Conservation (phyloP, 116 monocot species). For the Zostera marina region DNA sequence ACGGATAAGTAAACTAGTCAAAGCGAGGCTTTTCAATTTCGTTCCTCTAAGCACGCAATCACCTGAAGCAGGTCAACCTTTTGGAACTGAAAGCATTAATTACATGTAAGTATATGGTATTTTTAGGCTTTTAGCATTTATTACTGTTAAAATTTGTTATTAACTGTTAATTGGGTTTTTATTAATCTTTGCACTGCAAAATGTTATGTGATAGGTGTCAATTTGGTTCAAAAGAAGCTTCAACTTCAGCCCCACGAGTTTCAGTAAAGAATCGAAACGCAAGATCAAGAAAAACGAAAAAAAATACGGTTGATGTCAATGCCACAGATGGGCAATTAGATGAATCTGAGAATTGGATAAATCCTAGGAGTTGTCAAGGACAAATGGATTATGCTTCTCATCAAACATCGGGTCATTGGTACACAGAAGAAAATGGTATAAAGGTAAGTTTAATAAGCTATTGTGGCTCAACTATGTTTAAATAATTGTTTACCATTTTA, state of each 20-base stretch:
- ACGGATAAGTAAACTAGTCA: constrained; percentile 36
- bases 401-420: constrained; percentile 57
- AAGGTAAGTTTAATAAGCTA: too few species aligned
- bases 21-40: constrained; percentile 44
- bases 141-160: background rate
- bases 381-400: constrained; percentile 36
- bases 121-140: background rate
- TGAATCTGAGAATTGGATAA: constrained; percentile 19
- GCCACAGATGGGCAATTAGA: constrained; percentile 4
- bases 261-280: constrained; percentile 1
- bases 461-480: too few species aligned
- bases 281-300: constrained; percentile 10
- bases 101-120: constrained; percentile 35
- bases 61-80: constrained; percentile 14
- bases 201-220: constrained; percentile 25
- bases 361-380: constrained; percentile 31
- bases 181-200: background rate
- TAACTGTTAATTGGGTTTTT: background rate
- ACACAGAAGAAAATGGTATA: constrained; percentile 63
- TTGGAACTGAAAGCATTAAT: constrained; percentile 25
- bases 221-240: constrained; percentile 16
- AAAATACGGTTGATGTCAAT: constrained; percentile 7
- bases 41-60: constrained; percentile 36
- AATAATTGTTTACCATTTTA: background rate
- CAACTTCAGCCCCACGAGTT: background rate